A percentile compares a stretch with the other conserved stretches of the same genome.
Evolutionary conservation across 257 asterid genomes (phyloP).

Genomic region (Solanum chmielewskii): DNA sequence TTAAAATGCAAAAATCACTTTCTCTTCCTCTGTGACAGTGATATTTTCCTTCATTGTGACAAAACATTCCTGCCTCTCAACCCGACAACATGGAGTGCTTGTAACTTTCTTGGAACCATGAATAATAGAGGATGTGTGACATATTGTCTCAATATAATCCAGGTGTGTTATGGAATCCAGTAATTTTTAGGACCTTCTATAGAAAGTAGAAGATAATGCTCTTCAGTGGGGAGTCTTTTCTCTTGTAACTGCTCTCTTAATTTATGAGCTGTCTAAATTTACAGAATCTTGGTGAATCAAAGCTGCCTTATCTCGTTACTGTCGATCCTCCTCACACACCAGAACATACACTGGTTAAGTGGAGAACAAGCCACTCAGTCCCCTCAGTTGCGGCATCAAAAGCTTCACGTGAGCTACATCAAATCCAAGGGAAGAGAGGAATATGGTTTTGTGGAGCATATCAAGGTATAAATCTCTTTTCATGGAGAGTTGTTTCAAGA

Average conservation of each 20-base stretch:
- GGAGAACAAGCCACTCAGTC: slow-evolving; percentile 81
- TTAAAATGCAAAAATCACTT: background rate
- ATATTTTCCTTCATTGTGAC: slow-evolving; percentile 63
- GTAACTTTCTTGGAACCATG: slow-evolving; percentile 59
- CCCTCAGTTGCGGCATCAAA: slow-evolving; percentile 88
- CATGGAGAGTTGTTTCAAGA: background rate
- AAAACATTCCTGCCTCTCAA: slow-evolving; percentile 50
- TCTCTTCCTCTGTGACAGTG: slow-evolving; percentile 39
- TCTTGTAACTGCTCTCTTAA: background rate
- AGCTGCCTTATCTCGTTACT: slow-evolving; percentile 63
- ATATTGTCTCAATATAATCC: slow-evolving; percentile 63
- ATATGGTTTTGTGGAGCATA: slow-evolving; percentile 95
- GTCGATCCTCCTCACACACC: slow-evolving; percentile 69
- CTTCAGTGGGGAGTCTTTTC: background rate
- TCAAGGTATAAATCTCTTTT: slow-evolving; percentile 43
- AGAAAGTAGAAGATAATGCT: background rate
- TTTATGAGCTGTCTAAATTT: background rate
- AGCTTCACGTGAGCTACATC: slow-evolving; percentile 55
- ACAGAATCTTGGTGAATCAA: slow-evolving; percentile 55
- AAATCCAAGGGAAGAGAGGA: slow-evolving; percentile 80
- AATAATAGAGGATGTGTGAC: slow-evolving; percentile 40
- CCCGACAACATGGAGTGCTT: slow-evolving; percentile 61
- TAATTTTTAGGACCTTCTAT: background rate
- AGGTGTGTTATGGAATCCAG: slow-evolving; percentile 24
- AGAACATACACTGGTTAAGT: slow-evolving; percentile 46